Evolutionary conservation across 2,329 filamentous ascomycete genomes (phyloP).

Genomic region (Fusarium multiceps): DNA sequence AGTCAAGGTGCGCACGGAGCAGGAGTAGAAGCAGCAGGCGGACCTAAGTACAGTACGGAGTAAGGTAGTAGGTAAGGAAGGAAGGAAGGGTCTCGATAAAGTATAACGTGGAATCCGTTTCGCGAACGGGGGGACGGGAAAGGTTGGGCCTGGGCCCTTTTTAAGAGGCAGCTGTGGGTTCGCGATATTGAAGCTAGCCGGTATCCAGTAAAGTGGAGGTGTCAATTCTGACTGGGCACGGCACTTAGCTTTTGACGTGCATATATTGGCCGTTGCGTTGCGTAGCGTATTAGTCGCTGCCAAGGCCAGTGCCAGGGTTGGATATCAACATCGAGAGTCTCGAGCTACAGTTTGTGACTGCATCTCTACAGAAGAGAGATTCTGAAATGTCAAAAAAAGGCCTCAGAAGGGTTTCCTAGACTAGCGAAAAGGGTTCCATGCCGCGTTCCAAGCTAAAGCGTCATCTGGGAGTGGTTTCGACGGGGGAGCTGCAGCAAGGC

Average conservation of each 20-base stretch:
- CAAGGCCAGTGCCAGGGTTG: constrained; percentile 13
- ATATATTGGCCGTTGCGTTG: constrained; percentile 2
- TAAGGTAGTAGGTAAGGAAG: neutral
- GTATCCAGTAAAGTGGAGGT: constrained; percentile 21
- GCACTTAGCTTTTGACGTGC: constrained; percentile 32
- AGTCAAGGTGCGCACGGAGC: constrained; percentile 16
- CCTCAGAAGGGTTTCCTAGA: constrained; percentile 10
- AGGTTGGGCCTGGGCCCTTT: constrained; percentile 37
- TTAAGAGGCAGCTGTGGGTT: constrained; percentile 31
- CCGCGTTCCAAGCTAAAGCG: constrained; percentile 30
- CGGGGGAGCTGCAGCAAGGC: constrained; percentile 35
- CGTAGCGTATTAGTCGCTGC: constrained; percentile 24
- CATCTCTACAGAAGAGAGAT: neutral
- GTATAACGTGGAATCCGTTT: constrained; percentile 33
- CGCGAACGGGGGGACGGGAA: constrained; percentile 35
- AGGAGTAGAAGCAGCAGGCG: neutral
- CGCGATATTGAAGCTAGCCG: constrained; percentile 14
- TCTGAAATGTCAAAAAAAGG: constrained; percentile 7
- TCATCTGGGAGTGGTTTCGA: constrained; percentile 18
- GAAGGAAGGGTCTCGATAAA: constrained; percentile 25
- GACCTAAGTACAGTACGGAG: neutral
- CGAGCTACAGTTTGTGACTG: neutral
- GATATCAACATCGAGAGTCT: constrained; percentile 15
- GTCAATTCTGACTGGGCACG: constrained; percentile 20
- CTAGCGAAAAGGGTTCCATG: constrained; percentile 34